Base-by-base conservation (phyloP, 1,284 basidiomycete species). In the Heterobasidion irregulare region DNA sequence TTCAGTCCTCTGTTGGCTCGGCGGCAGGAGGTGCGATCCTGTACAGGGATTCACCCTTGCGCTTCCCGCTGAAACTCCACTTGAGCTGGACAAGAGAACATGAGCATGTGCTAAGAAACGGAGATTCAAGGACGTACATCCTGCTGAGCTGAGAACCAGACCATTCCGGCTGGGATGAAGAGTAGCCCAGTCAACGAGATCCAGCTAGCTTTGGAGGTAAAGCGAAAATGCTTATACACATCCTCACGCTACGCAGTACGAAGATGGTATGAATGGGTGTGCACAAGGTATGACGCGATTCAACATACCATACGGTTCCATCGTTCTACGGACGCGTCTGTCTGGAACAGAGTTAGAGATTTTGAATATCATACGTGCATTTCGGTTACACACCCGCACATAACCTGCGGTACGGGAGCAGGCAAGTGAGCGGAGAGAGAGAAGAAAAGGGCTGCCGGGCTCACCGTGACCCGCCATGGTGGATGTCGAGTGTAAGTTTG, bases 301-400 rank as follows among this genome's bases (percentile, higher is more conserved):
- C 60, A 68, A 35, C 71, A 53, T 64, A 91, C 89, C 87, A 92
- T 89, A 46, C 70, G 68, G 64, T 83, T 83, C 81, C 88, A 91
- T 72, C 86, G 78, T 69, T 92, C 89, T 66, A 92, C 79, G 57
- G 89, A 84, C 64, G 87, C 86, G 72, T 94, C 90, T 59, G 76
- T 65, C 89, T 92, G 43, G 32, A 46, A 8, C 7, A 38, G 36
- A 53, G 59, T 26, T 45, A 53, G 52, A 52, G 52, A 53, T 48
- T 46, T 56, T 15, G 26, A 26, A 26, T 26, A 26, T 26, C 26
- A 26, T 26, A 26, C 26, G 26, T 26, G 26, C 26, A 26, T 26
- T 26, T 26, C 26, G 26, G 26, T 15, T n/a, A 60, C 60, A 18
- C 56, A 68, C 68, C 52, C 66, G 68, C 13, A 68, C 59, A 58